Evolutionary conservation across 2,329 filamentous ascomycete genomes (phyloP).

Genomic region (Trichothecium roseum): DNA sequence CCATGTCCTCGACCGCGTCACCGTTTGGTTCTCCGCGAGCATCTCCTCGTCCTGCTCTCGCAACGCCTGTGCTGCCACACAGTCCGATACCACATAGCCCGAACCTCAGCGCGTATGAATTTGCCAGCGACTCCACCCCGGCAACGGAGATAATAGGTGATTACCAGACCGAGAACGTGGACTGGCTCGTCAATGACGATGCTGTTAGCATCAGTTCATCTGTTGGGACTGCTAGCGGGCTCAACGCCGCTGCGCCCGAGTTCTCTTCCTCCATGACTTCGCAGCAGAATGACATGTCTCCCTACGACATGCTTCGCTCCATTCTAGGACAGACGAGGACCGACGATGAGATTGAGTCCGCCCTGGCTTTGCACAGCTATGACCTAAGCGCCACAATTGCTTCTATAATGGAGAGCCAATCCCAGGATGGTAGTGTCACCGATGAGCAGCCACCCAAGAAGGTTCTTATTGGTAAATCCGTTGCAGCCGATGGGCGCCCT

Average conservation of each 20-base stretch:
- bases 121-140: conserved; percentile 70
- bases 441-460: conserved; percentile 45
- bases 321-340: conserved; percentile 82
- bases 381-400: conserved; percentile 88
- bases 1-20: conserved; percentile 70
- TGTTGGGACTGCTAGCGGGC: conserved; percentile 53
- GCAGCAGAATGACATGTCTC: conserved; percentile 83
- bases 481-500: conserved; percentile 65
- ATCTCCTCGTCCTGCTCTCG: conserved; percentile 81
- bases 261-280: conserved; percentile 48
- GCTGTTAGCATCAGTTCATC: conserved; percentile 72
- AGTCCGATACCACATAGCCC: conserved; percentile 76
- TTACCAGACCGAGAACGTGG: conserved; percentile 86
- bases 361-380: conserved; percentile 80
- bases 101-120: conserved; percentile 89
- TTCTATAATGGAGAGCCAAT: conserved; percentile 70
- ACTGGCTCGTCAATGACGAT: conserved; percentile 92
- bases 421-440: conserved; percentile 22
- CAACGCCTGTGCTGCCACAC: conserved; percentile 51
- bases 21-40: conserved; percentile 91
- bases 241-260: conserved; percentile 75
- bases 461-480: conserved; percentile 81
- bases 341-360: conserved; percentile 91
- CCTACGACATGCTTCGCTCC: conserved; percentile 93
- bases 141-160: conserved; percentile 83